These are phyloP conservation scores for Leccinum fibrillosum DNA, from an alignment of 768 basidiomycete species.

Conservation along the genomic window DNA sequence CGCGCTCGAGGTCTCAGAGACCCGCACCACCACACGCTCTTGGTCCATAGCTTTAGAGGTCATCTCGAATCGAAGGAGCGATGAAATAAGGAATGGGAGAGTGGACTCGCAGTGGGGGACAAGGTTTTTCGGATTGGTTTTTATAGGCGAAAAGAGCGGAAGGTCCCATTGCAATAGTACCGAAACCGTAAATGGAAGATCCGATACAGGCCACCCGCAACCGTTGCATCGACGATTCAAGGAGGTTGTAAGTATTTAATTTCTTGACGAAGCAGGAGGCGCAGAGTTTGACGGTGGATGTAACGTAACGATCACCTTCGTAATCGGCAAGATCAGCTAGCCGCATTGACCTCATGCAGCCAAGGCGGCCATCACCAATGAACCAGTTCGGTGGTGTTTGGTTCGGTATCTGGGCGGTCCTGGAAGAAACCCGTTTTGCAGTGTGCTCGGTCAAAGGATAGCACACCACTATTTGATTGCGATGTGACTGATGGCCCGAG, in stretches of 20 bases:
- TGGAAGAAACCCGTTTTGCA: background rate
- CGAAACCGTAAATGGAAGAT: constrained; percentile 5
- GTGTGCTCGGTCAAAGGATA: background rate
- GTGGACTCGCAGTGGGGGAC: background rate
- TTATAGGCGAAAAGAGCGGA: constrained; percentile 20
- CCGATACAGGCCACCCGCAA: background rate
- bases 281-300: background rate
- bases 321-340: constrained; percentile 9
- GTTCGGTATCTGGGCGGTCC: background rate
- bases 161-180: background rate
- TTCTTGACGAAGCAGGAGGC: background rate
- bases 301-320: constrained; percentile 3
- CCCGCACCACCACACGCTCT: constrained; percentile 12
- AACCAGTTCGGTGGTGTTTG: constrained; percentile 6
- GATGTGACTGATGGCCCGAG: background rate
- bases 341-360: constrained; percentile 8
- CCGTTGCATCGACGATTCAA: constrained; percentile 3
- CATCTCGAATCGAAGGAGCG: background rate
- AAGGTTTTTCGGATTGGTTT: constrained; percentile 1
- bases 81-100: background rate
- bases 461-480: background rate
- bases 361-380: background rate
- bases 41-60: constrained; percentile 22
- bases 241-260: constrained; percentile 1
- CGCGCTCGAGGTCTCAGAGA: constrained; percentile 19